A percentile compares a stretch with the other conserved stretches of the same genome.
phyloP scores from a whole-genome alignment of 2,329 filamentous ascomycete species.

The Beauveria asiatica region DNA sequence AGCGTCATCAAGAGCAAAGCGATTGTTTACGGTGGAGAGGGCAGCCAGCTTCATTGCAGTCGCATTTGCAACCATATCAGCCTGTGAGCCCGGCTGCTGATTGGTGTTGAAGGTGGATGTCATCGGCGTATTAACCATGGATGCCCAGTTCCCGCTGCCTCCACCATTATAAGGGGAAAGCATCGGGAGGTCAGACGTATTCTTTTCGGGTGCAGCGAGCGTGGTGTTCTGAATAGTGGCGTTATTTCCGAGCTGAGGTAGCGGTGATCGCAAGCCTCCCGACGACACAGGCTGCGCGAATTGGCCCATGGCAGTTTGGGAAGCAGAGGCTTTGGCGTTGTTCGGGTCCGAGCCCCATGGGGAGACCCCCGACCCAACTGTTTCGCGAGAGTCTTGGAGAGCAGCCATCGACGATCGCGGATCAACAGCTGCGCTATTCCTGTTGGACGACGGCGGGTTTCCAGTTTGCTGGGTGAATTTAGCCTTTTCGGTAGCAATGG shows the following conservation, averaged over 20 bases:
- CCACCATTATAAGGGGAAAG: slow-evolving; percentile 70
- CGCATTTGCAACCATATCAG: slow-evolving; percentile 97
- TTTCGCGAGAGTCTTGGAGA: slow-evolving; percentile 29
- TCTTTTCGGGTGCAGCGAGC: slow-evolving; percentile 60
- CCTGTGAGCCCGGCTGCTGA: slow-evolving; percentile 41
- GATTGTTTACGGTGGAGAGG: slow-evolving; percentile 94
- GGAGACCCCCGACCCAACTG: slow-evolving; percentile 39
- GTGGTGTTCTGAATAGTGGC: slow-evolving; percentile 76
- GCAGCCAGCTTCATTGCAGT: slow-evolving; percentile 98
- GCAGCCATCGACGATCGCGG: slow-evolving; percentile 66
- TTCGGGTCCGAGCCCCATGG: slow-evolving; percentile 61
- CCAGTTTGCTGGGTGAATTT: slow-evolving; percentile 95
- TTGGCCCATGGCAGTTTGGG: slow-evolving; percentile 84
- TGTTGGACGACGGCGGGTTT: slow-evolving; percentile 79
- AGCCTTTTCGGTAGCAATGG: slow-evolving; percentile 97
- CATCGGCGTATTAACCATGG: slow-evolving; percentile 97
- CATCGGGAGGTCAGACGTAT: slow-evolving; percentile 64
- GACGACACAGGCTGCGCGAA: slow-evolving; percentile 77
- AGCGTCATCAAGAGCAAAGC: slow-evolving; percentile 92
- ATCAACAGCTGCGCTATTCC: slow-evolving; percentile 78
- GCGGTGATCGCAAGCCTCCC: slow-evolving; percentile 68
- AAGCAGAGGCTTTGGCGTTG: slow-evolving; percentile 65
- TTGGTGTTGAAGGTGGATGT: slow-evolving; percentile 66
- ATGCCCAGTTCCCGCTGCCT: slow-evolving; percentile 90
- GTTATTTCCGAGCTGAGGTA: slow-evolving; percentile 58